These are phyloP conservation scores for Xerocomellus intermedius DNA, from an alignment of 768 basidiomycete genomes.

Conservation along the genomic window DNA sequence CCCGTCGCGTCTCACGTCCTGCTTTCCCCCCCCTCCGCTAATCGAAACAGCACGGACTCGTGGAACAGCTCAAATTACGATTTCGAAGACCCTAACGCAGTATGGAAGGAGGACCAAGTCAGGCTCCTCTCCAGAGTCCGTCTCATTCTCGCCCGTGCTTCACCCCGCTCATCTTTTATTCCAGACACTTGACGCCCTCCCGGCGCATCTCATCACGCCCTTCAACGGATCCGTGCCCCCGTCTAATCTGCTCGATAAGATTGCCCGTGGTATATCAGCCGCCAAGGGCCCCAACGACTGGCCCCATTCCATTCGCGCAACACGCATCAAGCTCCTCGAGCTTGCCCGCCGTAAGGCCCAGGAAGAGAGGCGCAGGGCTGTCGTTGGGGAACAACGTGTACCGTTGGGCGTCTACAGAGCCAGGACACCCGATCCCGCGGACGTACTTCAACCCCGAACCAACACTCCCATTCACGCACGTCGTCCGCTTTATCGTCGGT, in stretches of 20 bases:
- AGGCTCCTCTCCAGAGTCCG: slow-evolving; percentile 64
- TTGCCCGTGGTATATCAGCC: slow-evolving; percentile 72
- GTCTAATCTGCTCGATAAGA: slow-evolving; percentile 82
- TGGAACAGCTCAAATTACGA: slow-evolving; percentile 80
- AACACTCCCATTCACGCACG: slow-evolving; percentile 49
- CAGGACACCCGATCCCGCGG: slow-evolving; percentile 31
- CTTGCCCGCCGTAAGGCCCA: slow-evolving; percentile 66
- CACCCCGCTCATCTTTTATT: slow-evolving; percentile 5
- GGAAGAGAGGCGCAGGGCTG: slow-evolving; percentile 43
- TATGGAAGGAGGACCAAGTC: slow-evolving; percentile 76
- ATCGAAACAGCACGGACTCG: slow-evolving; percentile 73
- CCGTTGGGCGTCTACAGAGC: slow-evolving; percentile 12
- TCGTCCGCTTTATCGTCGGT: slow-evolving; percentile 69
- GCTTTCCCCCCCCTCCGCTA: slow-evolving; percentile 40
- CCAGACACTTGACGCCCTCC: slow-evolving; percentile 77
- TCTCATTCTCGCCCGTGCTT: slow-evolving; percentile 4
- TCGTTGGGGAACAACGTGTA: slow-evolving; percentile 47
- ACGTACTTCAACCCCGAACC: slow-evolving; percentile 47
- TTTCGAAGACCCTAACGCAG: slow-evolving; percentile 58
- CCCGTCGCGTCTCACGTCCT: slow-evolving; percentile 53
- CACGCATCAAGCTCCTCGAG: slow-evolving; percentile 79
- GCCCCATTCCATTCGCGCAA: slow-evolving; percentile 81
- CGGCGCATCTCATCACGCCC: slow-evolving; percentile 80
- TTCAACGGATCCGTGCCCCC: slow-evolving; percentile 84
- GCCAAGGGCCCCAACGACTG: slow-evolving; percentile 77